Base-by-base conservation (phyloP, 2,329 filamentous ascomycete species). In the Bipolaris gigantea region DNA sequence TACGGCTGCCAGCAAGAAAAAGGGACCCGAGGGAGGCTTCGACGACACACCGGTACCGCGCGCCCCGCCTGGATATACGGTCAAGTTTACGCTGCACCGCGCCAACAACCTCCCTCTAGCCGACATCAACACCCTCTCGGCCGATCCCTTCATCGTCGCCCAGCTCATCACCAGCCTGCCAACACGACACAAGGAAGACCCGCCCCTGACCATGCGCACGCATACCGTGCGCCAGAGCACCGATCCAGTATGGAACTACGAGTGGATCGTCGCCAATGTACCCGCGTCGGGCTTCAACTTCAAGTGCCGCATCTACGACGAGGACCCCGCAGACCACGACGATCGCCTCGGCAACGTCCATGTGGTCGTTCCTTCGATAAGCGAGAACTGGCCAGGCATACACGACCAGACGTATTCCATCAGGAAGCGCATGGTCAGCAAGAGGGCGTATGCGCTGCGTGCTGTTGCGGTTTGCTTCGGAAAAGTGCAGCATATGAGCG, bases 181-280 rank as follows among this genome's bases (percentile, higher is more conserved):
- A 0, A 86, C 84, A 63, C 80, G 91, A 33, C 91, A 96, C 76
- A 93, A 93, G 73, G 90, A 96, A 69, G 92, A 97, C 67, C 89
- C 92, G 0, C 81, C 85, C 19, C 77, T 96, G 30, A 80, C 80
- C 19, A 84, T 89, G 70, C 86, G 93, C 41, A 96, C 91, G 0
- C 85, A 82, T 0, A 97, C 93, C 0, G 76, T 92, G 32, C 84
- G 89, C 53, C 84, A 82, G 61, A 87, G 83, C 36, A 87, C 85
- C 1, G 83, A 92, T 64, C 92, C 93, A 0, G 80, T 79, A 43
- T 97, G 93, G 93, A 82, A 96, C 43, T 85, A 87, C 34, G 83
- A 90, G 56, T 97, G 93, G 93, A 81, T 91, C 19, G 88, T 97
- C 21, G 90, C 90, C 56, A 95, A 96, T 63, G 83, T 97, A 2